Evolutionary conservation across 116 monocot species (phyloP).

Genomic region (Posidonia oceanica): DNA sequence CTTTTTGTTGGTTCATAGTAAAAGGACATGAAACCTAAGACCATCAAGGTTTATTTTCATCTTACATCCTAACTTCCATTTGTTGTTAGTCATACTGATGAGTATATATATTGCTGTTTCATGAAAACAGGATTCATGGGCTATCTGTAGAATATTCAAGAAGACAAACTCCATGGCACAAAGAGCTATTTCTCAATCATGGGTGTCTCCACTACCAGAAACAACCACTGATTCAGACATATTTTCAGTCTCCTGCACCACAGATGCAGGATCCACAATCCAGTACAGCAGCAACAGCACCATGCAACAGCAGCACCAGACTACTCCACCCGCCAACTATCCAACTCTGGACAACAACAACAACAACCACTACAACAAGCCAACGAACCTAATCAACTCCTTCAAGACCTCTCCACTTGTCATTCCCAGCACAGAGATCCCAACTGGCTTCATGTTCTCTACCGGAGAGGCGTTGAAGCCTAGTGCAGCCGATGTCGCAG

Average conservation of each 20-base stretch:
- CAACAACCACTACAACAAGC: slow-evolving; percentile 9
- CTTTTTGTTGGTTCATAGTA: too few relatives aligned
- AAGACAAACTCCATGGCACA: slow-evolving; percentile 58
- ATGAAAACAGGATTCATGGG: slow-evolving; percentile 53
- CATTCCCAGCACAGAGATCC: background rate
- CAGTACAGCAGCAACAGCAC: slow-evolving; percentile 3
- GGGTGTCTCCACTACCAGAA: slow-evolving; percentile 10
- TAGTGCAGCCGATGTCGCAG: slow-evolving; percentile 7
- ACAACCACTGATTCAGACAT: slow-evolving; percentile 11
- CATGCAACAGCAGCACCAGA: background rate
- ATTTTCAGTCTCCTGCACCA: slow-evolving; percentile 15
- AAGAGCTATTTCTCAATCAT: slow-evolving; percentile 50
- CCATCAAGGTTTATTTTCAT: too few relatives aligned
- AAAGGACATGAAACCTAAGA: too few relatives aligned
- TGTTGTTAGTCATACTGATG: too few relatives aligned
- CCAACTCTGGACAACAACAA: background rate
- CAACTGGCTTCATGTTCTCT: slow-evolving; percentile 17
- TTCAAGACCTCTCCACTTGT: background rate
- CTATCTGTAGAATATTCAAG: slow-evolving; percentile 77
- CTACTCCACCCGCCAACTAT: background rate
- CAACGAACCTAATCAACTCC: background rate
- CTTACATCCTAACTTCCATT: too few relatives aligned
- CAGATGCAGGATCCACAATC: slow-evolving; percentile 5
- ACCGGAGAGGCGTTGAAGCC: background rate
- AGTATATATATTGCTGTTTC: too few relatives aligned